Base-by-base conservation (phyloP, 805 yeast species). In the Candida anglica region DNA sequence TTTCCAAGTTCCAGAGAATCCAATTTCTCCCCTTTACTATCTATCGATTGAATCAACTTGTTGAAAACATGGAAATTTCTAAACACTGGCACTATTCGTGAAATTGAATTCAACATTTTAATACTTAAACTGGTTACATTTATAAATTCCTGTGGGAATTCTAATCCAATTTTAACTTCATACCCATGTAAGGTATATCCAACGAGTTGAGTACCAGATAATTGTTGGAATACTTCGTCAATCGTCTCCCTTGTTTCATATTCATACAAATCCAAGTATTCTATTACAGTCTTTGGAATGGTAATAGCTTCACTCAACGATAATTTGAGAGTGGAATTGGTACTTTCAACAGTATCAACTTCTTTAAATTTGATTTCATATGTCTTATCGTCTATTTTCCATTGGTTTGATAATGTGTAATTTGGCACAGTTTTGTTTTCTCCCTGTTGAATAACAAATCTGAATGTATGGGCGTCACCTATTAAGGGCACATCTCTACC, bases 1-100 rank as follows among this genome's bases (percentile, higher is more conserved):
- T 32, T 32, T 14, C 39, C 48, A 24, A 41, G 38, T 9, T 36
- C 34, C 5, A 45, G 28, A 27, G 15, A 37, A 30, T n/a, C 33
- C 23, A 21, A 21, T n/a, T n/a, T n/a, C n/a, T n/a, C n/a, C 10
- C 10, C 23, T 21, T 21, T 21, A 32, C 22, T 28, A 21, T 20
- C 17, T 20, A 21, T 19, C 8, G 32, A 19, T 36, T 21, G 15
- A 27, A 45, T 27, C 30, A 54, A 18, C 32, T 52, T 62, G 13
- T 46, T 40, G 19, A 66, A 42, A 2, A 58, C 54, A 16, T 58
- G 21, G 29, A 49, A 57, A 39, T 58, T 66, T 7, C 72, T 44
- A 9, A 63, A 42, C 1, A 53, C 43, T 2, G 63, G 56, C 2
- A 66, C 30, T 11, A 61, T 28, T 6, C 24, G 38, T 2, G 55